Conservation (phyloP, 352 stramenopile genomes). For the Porosira glacialis region DNA sequence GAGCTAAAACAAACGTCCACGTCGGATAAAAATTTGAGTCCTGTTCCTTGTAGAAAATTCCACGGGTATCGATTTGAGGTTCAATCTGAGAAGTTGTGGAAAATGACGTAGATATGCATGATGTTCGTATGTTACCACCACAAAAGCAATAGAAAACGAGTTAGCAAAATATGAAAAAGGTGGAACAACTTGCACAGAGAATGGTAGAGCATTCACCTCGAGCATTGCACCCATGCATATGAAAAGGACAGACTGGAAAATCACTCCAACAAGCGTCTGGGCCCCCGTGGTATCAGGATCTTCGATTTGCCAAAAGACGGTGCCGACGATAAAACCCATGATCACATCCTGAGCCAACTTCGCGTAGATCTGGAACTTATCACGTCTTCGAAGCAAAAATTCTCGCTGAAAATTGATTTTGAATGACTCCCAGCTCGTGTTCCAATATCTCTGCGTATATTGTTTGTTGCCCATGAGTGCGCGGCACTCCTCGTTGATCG, state of each 20-base stretch:
- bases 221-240: slow-evolving; percentile 83
- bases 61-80: slow-evolving; percentile 81
- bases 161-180: no score
- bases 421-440: slow-evolving; percentile 34
- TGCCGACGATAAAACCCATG: slow-evolving; percentile 64
- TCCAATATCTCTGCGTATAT: slow-evolving; percentile 47
- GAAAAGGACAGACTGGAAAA: slow-evolving; percentile 87
- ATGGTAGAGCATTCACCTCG: no score
- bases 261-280: slow-evolving; percentile 80
- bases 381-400: slow-evolving; percentile 59
- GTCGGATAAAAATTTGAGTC: slow-evolving; percentile 82
- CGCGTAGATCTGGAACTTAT: slow-evolving; percentile 51
- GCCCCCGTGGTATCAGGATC: no score
- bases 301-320: slow-evolving; percentile 64
- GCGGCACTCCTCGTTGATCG: slow-evolving; percentile 13
- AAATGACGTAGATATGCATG: no score
- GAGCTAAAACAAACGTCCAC: slow-evolving; percentile 70
- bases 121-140: no score
- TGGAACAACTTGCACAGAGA: no score
- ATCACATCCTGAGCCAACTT: slow-evolving; percentile 51
- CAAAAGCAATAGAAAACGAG: no score
- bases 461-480: slow-evolving; percentile 5
- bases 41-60: slow-evolving; percentile 83
- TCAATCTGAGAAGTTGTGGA: no score
- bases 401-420: slow-evolving; percentile 58